Evolutionary conservation across 2,329 filamentous ascomycete genomes (phyloP), one percentile per base, ranked within the genome.

Genomic region (Diaporthe vexans): DNA sequence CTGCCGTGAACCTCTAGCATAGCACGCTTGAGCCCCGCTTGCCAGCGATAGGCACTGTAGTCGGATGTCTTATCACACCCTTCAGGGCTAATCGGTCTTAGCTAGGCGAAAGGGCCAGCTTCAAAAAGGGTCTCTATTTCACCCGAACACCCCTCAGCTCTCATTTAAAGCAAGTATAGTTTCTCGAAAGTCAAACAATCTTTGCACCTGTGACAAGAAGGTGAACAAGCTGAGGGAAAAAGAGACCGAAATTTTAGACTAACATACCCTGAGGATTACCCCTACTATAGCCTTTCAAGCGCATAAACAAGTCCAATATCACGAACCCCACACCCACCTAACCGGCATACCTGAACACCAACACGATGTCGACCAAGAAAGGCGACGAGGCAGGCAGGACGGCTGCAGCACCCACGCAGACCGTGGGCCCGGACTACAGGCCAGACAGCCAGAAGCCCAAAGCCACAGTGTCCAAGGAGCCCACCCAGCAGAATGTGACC

Each of bases 401-500:
- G 37, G 71, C 75, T 10, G 76, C 77, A 35, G 79, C 80, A 48
- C 82, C 83, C 56, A 89, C 89, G 67, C 88, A 95, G 83, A 91
- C 90, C 77, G 91, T 98, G 75, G 95, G 95, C 0, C 95, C 95
- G 61, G 88, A 93, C 76, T 98, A 98, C 84, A 91, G 91, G 73
- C 88, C 92, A 35, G 90, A 92, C 76, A 91, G 90, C 77, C 91
- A 96, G 82, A 97, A 96, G 82, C 95, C 95, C 54, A 93, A 90
- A 74, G 95, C 95, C 17, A 98, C 95, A 3, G 93, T 98, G 56
- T 99, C 97, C 17, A 95, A 92, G 73, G 89, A 91, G 75, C 92
- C 98, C 52, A 86, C 91, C 58, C 93, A 95, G 80, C 92, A 95
- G 76, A 98, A 97, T 87, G 94, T 99, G 77, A 93, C 95, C 82